phyloP scores from a whole-genome alignment of 495 filamentous ascomycete genomes.

The Podospora tetraspora region DNA sequence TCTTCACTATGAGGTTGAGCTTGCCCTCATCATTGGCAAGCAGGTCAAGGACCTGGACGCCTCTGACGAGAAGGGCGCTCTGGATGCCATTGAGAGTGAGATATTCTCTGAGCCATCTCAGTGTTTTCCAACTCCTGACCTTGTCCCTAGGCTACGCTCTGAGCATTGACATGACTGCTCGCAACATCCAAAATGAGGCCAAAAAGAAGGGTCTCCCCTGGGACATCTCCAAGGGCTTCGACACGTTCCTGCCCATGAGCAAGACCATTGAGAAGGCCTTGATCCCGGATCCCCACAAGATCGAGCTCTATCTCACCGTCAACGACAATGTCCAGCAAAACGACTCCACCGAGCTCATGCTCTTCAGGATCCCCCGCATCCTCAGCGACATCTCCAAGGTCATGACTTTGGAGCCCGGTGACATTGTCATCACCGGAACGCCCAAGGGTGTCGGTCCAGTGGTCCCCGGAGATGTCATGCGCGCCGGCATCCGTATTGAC shows the following conservation, averaged over 20 bases:
- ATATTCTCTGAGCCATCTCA: not conserved
- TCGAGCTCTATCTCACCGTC: constrained; percentile 76
- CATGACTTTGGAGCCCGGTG: constrained; percentile 89
- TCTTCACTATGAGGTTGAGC: constrained; percentile 93
- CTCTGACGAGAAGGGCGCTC: constrained; percentile 54
- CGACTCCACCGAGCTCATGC: constrained; percentile 87
- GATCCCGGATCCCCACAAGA: constrained; percentile 82
- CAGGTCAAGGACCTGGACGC: constrained; percentile 65
- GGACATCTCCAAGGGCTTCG: constrained; percentile 93
- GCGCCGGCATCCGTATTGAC: constrained; percentile 70
- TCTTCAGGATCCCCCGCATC: constrained; percentile 81
- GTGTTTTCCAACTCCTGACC: not conserved
- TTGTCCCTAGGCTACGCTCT: constrained; percentile 64
- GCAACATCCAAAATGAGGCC: constrained; percentile 88
- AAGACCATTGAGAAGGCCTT: constrained; percentile 67
- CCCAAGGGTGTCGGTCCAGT: constrained; percentile 94
- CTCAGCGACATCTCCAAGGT: constrained; percentile 86
- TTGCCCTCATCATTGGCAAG: constrained; percentile 83
- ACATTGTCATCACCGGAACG: constrained; percentile 90
- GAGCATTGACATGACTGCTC: constrained; percentile 88
- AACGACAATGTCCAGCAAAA: constrained; percentile 67
- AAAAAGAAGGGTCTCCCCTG: constrained; percentile 97
- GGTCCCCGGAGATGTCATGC: constrained; percentile 81
- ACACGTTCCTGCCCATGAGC: constrained; percentile 88
- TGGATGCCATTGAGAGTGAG: constrained; percentile 58